Evolutionary conservation across 768 basidiomycete genomes (phyloP), one percentile per base, ranked within the genome.

Genomic region (Cyclocybe aegerita): DNA sequence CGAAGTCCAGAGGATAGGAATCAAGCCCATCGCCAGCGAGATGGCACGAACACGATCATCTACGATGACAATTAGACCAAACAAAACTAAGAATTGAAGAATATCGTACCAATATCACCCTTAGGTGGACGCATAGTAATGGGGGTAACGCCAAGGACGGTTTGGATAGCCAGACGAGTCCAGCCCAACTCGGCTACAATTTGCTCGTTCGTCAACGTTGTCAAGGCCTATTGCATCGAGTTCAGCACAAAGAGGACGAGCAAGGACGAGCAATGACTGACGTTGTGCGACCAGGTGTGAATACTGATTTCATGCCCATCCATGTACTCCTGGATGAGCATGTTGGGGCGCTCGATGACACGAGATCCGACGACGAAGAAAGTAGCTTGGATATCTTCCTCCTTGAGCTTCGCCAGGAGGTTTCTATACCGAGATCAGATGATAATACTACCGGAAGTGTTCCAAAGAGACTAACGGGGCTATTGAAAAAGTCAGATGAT

Each of bases 11-110:
- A 96, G 85, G 60, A 97, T 82, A 17, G 96, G 91, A 9, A 84
- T 74, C 67, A 98, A 67, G 36, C 93, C 93, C 95, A 98, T 96
- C 35, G 92, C 92, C 48, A 90, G 65, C 8, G 85, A 75, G 64
- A 98, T 93, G 36, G 87, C 89, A 55, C 96, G 89, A 44, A 98
- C 93, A 59, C 95, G 92, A 70, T 93, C 88, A 64, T 98, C 95
- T 83, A 40, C 29, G 17, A 15, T 16, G 9, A 5, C 15, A 31
- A 17, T n/a, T 12, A 29, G 16, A 4, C n/a, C 4, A n/a, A 41
- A 1, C 23, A 12, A 32, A 32, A 17, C 31, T 17, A 43, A 39
- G 23, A 5, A 32, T 15, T 9, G 23, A 36, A 36, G 33, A 32
- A 39, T 39, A 44, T 10, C 15, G 56, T 40, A 82, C 82, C 85